Conservation (phyloP, 805 yeast species). For the Suhomyces kilbournensis region DNA sequence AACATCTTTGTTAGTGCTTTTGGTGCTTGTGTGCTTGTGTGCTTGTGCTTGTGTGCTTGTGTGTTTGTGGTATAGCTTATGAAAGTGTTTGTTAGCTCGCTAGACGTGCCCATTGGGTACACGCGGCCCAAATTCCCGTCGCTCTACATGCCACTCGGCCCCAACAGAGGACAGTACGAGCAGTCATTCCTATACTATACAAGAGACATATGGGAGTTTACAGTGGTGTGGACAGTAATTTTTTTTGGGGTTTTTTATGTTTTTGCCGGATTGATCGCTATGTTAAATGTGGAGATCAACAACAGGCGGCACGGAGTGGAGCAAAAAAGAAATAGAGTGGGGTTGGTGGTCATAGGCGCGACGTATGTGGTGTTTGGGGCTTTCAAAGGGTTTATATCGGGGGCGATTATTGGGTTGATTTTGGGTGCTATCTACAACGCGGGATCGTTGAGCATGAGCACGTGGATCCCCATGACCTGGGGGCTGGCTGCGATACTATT, state of each 20-base stretch:
- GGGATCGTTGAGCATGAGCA: conserved; percentile 82
- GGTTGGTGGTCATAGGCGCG: conserved; percentile 42
- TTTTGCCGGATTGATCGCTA: conserved; percentile 62
- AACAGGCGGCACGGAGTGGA: conserved; percentile 14
- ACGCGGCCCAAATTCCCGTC: conserved; percentile 78
- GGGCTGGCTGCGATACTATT: conserved; percentile 65
- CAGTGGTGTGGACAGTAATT: conserved; percentile 77
- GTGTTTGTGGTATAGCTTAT: too few species aligned
- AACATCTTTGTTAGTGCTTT: too few species aligned
- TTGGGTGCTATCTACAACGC: conserved; percentile 73
- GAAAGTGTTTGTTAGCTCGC: conserved; percentile 37
- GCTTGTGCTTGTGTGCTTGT: too few species aligned
- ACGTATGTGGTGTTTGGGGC: conserved; percentile 54
- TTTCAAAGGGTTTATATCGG: conserved; percentile 64
- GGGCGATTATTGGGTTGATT: conserved; percentile 74
- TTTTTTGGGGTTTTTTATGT: conserved; percentile 61
- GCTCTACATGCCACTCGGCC: conserved; percentile 63
- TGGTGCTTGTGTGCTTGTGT: too few species aligned
- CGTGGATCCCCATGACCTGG: conserved; percentile 93
- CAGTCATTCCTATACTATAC: conserved; percentile 64
- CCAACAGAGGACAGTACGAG: conserved; percentile 34
- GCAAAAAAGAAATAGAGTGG: conserved; percentile 2
- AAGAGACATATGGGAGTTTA: conserved; percentile 77
- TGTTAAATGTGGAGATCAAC: conserved; percentile 21
- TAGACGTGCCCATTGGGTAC: conserved; percentile 78